Conservation (phyloP, 2,329 filamentous ascomycete species). For the Emergomyces pasteurianus region DNA sequence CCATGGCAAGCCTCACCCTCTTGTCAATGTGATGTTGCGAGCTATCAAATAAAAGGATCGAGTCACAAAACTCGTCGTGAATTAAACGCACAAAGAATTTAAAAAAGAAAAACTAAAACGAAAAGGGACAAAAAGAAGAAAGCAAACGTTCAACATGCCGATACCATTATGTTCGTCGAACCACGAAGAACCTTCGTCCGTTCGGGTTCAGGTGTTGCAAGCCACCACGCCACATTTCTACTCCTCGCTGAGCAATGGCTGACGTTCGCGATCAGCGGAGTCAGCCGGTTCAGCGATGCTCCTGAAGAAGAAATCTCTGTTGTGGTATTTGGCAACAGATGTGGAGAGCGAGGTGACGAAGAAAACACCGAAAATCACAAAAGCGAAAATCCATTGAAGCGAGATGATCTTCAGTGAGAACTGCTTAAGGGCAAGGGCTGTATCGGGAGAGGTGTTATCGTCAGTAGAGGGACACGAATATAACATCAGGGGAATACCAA, state of each 20-base stretch:
- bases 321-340: constrained; percentile 22
- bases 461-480: constrained; percentile 3
- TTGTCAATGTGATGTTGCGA: background rate
- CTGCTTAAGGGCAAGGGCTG: constrained; percentile 62
- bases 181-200: background rate
- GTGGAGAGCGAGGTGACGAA: constrained; percentile 52
- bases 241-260: constrained; percentile 40
- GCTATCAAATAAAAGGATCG: background rate
- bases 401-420: constrained; percentile 61
- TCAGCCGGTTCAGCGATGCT: constrained; percentile 21
- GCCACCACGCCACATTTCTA: constrained; percentile 6
- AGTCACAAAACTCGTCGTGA: background rate
- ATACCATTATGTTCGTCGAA: background rate
- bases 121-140: background rate
- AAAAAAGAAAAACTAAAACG: too few relatives aligned
- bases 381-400: constrained; percentile 88
- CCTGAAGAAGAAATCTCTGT: constrained; percentile 26
- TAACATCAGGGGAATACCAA: background rate
- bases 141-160: background rate
- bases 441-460: background rate
- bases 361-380: constrained; percentile 64
- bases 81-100: background rate
- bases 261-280: constrained; percentile 40
- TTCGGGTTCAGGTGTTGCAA: background rate
- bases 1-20: background rate